Base-by-base conservation (phyloP, 148 eudicot species). In the Diospyros kaki region DNA sequence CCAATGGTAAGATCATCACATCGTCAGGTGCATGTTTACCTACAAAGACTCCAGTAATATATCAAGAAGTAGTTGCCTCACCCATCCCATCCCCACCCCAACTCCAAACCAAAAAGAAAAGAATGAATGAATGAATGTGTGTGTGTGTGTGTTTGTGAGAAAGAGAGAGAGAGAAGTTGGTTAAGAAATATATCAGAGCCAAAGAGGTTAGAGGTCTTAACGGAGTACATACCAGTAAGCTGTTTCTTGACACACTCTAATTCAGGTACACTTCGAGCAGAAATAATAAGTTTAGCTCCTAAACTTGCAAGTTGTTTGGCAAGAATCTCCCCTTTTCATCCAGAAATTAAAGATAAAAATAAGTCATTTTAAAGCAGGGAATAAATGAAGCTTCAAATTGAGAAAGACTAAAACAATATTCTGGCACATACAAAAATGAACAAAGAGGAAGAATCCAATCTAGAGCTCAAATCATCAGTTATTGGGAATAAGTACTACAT, bases 201-300 rank as follows among this genome's bases (percentile, higher is more conserved):
- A 55, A 65, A 54, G 53, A 46, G 51, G n/a, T 56, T 58, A 75
- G 4, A 51, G 6, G 28, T 28, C 28, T 15, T 17, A n/a, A 14
- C 6, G 55, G 69, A 68, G 67, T 50, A 66, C 54, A 69, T 86
- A 90, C 98, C 98, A 5, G 83, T 76, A 51, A 94, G 90, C 77
- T 89, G 83, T 66, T 69, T 81, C 89, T 88, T 94, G 74, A 94
- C 98, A 74, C 91, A 81, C 75, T 90, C 85, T 77, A 94, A 72
- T 75, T 94, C 98, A 75, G 88, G 84, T 79, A 84, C 93, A 83
- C 87, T 92, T 83, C 98, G 83, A 46, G 98, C 97, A 82, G 98
- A 94, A 70, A 94, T 73, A 51, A 94, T 89, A 64, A 94, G 90
- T 83, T 87, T 94, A 55, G 97, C 97, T 77, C 98, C 98, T 80